Evolutionary conservation across 495 filamentous ascomycete genomes (phyloP), one percentile per base, ranked within the genome.

Genomic region (Tirmania nivea): DNA sequence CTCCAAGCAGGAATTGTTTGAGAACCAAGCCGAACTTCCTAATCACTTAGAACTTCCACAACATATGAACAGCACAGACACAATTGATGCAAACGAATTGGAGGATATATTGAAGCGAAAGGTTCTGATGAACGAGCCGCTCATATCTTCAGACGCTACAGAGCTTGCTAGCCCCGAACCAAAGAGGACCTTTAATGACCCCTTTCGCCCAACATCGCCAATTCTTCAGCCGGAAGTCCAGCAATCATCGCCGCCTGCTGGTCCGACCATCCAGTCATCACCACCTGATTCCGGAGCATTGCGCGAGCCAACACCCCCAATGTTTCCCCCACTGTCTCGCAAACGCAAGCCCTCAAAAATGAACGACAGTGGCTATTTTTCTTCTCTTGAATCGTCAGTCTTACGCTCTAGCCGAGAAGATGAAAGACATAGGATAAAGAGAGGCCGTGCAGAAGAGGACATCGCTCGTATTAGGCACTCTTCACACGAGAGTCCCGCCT

Each of bases 351-450:
- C 78, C 59, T 70, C 70, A 4, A 76, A 78, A 12, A 78, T 94
- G 69, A 86, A 93, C 59, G 90, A 97, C 61, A 94, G 88, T 65
- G 90, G 90, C 10, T 97, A 95, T 65, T 94, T 93, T 60, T 97
- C 90, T 1, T 95, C 89, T 0, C 69, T 97, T n/a, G 90, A 95
- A 48, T 96, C 90, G 1, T 95, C 90, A 0, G 85, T 73, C n/a
- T 72, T 84, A 59, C 75, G 88, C 35, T 78, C 81, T 31, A 77
- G 78, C 52, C 69, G 68, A 53, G 76, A 76, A 2, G 86, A 86
- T 56, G 73, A 80, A 34, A 50, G n/a, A 20, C 83, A 85, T 48
- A 77, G 78, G 50, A 78, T 87, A 53, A 93, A 88, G 68, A 78
- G 84, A 52, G 90, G 90, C 20, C 80, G 90, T 48, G 83, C 90